phyloP scores from a whole-genome alignment of 345 rosid genomes.

The Rubroshorea leprosula region DNA sequence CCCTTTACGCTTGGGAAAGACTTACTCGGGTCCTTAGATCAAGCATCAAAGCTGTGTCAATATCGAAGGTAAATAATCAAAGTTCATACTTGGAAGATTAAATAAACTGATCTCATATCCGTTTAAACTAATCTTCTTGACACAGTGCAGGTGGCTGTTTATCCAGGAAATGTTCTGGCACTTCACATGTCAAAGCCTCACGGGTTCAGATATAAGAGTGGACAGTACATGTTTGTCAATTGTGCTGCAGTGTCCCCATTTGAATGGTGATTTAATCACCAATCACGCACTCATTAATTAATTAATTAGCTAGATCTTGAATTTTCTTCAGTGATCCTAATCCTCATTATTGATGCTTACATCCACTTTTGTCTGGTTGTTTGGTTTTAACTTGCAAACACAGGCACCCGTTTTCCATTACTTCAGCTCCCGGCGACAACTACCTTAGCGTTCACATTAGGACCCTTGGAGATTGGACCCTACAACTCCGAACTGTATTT shows the following conservation, averaged over 20 bases:
- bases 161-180: slow-evolving; percentile 78
- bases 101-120: no score
- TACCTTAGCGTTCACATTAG: slow-evolving; percentile 70
- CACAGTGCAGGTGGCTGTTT: slow-evolving; percentile 58
- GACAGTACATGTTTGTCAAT: slow-evolving; percentile 78
- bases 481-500: slow-evolving; percentile 59
- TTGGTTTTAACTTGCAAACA: no score
- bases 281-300: no score
- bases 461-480: slow-evolving; percentile 82
- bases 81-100: no score
- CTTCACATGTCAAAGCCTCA: slow-evolving; percentile 71
- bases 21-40: slow-evolving; percentile 61
- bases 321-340: no score
- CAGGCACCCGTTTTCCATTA: slow-evolving; percentile 92
- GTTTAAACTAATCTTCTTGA: no score
- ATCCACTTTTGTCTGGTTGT: no score
- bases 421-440: slow-evolving; percentile 82
- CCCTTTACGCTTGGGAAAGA: slow-evolving; percentile 56
- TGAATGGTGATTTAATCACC: slow-evolving; percentile 77
- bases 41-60: slow-evolving; percentile 56
- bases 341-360: not conserved
- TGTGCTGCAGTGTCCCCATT: slow-evolving; percentile 86
- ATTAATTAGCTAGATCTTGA: no score
- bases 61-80: slow-evolving; percentile 39
- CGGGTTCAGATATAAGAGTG: slow-evolving; percentile 74